Evolutionary conservation across 495 filamentous ascomycete species (phyloP), one percentile per base, ranked within the genome.

Genomic region (Penicillium herquei): DNA sequence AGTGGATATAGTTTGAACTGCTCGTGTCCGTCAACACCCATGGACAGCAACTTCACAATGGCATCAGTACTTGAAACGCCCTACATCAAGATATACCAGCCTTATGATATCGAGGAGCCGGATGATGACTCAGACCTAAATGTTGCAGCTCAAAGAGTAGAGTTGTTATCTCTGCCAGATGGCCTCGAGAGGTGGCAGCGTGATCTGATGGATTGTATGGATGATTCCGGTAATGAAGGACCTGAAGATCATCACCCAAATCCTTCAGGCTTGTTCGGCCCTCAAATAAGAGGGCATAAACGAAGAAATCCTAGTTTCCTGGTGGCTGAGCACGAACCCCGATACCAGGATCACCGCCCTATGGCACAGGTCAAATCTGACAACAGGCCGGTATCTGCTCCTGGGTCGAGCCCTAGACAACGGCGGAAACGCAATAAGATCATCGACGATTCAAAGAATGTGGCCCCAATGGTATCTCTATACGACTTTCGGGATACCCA

Each of bases 71-170:
- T n/a, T n/a, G 39, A 51, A 17, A 18, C n/a, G 9, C 37, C 49
- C 0, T 14, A n/a, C 14, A 14, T 51, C 1, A 46, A 66, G 33
- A 56, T 69, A 16, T 59, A 75, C 16, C 59, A 56, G n/a, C 76
- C 76, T 33, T 77, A 77, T 60, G 74, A 62, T 13, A 68, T 77
- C 18, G 76, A 78, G 50, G 76, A 78, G 49, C 76, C 76, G 1
- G 72, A 70, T 6, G 71, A 78, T 30, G 71, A 76, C 3, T 41
- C 47, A 0, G 71, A 76, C 3, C 44, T 49, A 0, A 51, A 50
- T 10, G 42, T 54, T 26, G 39, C 37, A 41, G 34, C 56, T 33
- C 44, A 35, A 26, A 52, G 35, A 11, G 51, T 49, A 18, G 40
- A 45, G 13, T 31, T 57, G 55, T 61, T 32, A 41, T 55, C 54